Conservation (phyloP, 768 basidiomycete genomes). For the Termitomyces sp. region DNA sequence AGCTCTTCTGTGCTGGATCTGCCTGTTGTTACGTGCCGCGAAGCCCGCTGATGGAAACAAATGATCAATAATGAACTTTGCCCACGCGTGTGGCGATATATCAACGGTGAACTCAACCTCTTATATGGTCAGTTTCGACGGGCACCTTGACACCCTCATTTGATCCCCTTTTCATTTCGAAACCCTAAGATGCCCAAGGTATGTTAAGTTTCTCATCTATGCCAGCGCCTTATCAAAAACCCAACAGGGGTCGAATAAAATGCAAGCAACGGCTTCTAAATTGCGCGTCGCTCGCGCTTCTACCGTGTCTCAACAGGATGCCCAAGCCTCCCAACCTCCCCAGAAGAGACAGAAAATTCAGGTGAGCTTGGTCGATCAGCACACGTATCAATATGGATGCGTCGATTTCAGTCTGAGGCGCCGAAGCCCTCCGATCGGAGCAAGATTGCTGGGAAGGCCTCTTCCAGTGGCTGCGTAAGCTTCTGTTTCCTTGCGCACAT, state of each 20-base stretch:
- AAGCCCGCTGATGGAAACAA: too few relatives aligned
- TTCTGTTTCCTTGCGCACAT: background rate
- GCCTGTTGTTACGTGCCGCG: too few relatives aligned
- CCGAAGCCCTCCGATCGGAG: background rate
- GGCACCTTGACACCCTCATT: too few relatives aligned
- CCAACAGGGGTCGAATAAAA: background rate
- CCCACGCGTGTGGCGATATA: too few relatives aligned
- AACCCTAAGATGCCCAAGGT: background rate
- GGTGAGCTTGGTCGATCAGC: background rate
- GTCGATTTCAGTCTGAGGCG: background rate
- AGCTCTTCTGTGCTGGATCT: too few relatives aligned
- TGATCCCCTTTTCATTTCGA: too few relatives aligned
- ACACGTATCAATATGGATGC: background rate
- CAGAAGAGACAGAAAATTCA: conserved; percentile 1
- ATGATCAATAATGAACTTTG: too few relatives aligned
- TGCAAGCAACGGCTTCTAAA: background rate
- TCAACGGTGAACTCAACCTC: too few relatives aligned
- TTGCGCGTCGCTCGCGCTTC: background rate
- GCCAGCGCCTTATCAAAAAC: background rate
- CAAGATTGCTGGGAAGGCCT: background rate
- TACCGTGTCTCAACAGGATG: background rate
- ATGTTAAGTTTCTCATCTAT: background rate
- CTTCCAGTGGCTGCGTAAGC: background rate
- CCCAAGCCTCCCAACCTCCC: background rate
- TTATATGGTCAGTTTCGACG: too few relatives aligned